Percentiles rank a stretch among this genome's conserved stretches.
Evolutionary conservation across 2,329 filamentous ascomycete genomes (phyloP).

Genomic region (Clonostachys rhizophaga): DNA sequence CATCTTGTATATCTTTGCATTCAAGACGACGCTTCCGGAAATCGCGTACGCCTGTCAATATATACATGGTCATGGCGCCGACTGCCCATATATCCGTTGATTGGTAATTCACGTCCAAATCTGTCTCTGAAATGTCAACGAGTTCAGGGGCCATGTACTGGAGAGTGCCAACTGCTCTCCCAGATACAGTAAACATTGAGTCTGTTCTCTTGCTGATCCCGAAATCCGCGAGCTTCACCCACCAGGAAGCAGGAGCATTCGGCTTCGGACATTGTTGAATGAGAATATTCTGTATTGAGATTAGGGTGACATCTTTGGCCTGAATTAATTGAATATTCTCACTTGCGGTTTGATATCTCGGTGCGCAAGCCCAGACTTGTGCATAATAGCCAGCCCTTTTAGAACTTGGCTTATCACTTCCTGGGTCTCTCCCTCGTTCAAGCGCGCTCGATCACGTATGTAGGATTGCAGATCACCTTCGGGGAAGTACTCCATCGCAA

Average conservation of each 20-base stretch:
- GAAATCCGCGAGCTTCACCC: conserved; percentile 13
- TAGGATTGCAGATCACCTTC: conserved; percentile 11
- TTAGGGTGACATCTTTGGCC: no score
- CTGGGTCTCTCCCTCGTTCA: conserved; percentile 8
- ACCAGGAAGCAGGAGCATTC: conserved; percentile 7
- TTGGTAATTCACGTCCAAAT: background rate
- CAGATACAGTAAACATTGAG: background rate
- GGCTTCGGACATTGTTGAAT: background rate
- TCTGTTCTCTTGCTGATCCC: conserved; percentile 3
- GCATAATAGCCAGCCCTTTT: conserved; percentile 10
- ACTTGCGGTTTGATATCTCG: conserved; percentile 13
- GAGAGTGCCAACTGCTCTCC: conserved; percentile 3
- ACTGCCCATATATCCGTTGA: background rate
- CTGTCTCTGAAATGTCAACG: background rate
- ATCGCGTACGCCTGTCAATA: background rate
- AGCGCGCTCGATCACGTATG: conserved; percentile 1
- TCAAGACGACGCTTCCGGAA: background rate
- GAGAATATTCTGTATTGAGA: background rate
- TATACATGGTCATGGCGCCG: background rate
- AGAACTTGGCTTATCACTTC: conserved; percentile 10
- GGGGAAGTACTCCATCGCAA: conserved; percentile 15
- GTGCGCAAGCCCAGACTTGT: conserved; percentile 10
- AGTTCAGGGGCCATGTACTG: conserved; percentile 10
- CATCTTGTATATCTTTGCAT: background rate
- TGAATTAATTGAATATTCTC: background rate